Conservation (phyloP, 345 rosid genomes). For the Nephelium lappaceum region DNA sequence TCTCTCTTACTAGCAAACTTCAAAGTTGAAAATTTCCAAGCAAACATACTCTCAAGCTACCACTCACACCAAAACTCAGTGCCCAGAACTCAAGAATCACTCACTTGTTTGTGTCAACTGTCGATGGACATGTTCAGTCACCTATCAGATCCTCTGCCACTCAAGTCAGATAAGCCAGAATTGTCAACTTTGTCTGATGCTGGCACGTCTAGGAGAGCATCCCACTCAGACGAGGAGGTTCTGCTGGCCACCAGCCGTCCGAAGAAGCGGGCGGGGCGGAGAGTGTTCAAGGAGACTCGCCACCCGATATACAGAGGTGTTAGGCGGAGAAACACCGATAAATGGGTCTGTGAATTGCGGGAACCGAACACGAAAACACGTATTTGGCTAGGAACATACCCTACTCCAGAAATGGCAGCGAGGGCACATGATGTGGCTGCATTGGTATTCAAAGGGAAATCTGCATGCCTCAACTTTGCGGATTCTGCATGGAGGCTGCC, state of each 20-base stretch:
- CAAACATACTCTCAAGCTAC: not conserved
- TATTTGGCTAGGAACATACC: conserved; percentile 81
- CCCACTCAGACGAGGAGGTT: conserved; percentile 38
- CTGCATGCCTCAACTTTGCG: conserved; percentile 72
- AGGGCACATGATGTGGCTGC: conserved; percentile 85
- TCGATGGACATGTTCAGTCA: conserved; percentile 21
- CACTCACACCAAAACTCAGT: too few relatives aligned
- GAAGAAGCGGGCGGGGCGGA: conserved; percentile 70
- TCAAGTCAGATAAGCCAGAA: conserved; percentile 18
- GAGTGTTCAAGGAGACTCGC: conserved; percentile 66
- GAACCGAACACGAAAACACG: conserved; percentile 60
- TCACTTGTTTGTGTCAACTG: too few relatives aligned
- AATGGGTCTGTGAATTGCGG: conserved; percentile 79
- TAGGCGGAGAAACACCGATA: conserved; percentile 53
- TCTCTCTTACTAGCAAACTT: not conserved
- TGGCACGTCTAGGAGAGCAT: not conserved
- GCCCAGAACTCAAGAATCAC: not conserved
- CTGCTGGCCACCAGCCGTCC: conserved; percentile 57
- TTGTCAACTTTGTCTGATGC: conserved; percentile 24
- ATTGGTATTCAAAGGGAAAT: conserved; percentile 59
- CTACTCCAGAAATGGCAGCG: conserved; percentile 79
- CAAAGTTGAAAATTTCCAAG: not conserved
- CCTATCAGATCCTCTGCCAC: not conserved
- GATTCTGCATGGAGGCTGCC: conserved; percentile 73
- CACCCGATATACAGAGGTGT: conserved; percentile 77